These are phyloP conservation scores for Penicillium vulpinum DNA, from an alignment of 2,329 filamentous ascomycete species.

Conservation along the genomic window DNA sequence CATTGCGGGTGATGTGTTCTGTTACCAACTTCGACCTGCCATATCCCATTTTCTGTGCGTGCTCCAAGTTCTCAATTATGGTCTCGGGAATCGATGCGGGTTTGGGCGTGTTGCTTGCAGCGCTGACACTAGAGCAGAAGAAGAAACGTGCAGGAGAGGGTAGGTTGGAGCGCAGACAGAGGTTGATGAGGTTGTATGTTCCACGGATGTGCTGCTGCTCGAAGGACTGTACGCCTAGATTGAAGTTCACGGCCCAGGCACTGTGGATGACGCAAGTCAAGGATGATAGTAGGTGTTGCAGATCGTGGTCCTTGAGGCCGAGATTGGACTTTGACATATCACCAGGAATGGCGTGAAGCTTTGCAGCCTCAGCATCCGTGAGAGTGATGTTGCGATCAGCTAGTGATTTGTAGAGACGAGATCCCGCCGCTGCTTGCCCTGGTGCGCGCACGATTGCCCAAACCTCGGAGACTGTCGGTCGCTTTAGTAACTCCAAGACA, in stretches of 20 bases:
- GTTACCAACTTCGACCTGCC: conserved; percentile 43
- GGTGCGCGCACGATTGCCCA: conserved; percentile 58
- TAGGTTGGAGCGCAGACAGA: conserved; percentile 38
- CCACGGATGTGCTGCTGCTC: conserved; percentile 55
- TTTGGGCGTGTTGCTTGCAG: conserved; percentile 39
- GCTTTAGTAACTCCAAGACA: conserved; percentile 47
- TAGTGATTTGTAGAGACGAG: conserved; percentile 50
- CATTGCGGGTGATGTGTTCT: conserved; percentile 38
- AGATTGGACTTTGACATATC: conserved; percentile 51
- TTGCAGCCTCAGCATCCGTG: conserved; percentile 28
- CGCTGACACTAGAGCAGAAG: conserved; percentile 55
- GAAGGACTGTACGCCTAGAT: conserved; percentile 58
- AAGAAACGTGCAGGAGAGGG: conserved; percentile 44
- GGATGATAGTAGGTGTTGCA: conserved; percentile 42
- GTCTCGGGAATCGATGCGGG: conserved; percentile 38
- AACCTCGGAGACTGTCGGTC: conserved; percentile 45
- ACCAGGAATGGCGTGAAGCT: conserved; percentile 51
- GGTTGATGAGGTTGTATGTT: conserved; percentile 48
- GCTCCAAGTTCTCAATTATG: conserved; percentile 35
- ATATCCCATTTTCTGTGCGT: conserved; percentile 48
- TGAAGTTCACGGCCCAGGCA: conserved; percentile 68
- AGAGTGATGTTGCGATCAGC: conserved; percentile 34
- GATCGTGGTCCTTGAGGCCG: conserved; percentile 50
- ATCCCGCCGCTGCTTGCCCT: conserved; percentile 40
- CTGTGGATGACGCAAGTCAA: conserved; percentile 60